Percentiles rank a stretch among this genome's conserved stretches.
These are phyloP conservation scores for Nitzschia sp. DNA, from an alignment of 108 stramenopile genomes.

Conservation along the genomic window DNA sequence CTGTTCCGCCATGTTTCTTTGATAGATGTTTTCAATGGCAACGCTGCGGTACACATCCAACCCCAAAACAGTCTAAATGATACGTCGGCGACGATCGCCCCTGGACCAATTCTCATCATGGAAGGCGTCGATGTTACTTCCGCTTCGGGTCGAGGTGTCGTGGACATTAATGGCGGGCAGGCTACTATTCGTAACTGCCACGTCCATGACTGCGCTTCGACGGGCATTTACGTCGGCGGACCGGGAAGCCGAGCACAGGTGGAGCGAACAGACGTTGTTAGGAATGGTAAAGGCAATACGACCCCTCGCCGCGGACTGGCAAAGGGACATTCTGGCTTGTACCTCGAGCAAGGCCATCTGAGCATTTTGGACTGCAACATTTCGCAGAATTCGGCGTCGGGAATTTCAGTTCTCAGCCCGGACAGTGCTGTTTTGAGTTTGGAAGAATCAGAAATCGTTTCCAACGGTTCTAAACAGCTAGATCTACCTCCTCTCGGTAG, in stretches of 20 bases:
- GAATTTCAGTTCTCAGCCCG: conserved; percentile 70
- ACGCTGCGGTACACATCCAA: conserved; percentile 81
- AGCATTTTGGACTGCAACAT: conserved; percentile 69
- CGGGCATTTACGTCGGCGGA: conserved; percentile 83
- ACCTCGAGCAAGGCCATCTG: conserved; percentile 80
- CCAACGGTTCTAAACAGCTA: conserved; percentile 68
- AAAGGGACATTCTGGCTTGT: conserved; percentile 77
- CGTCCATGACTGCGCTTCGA: conserved; percentile 81
- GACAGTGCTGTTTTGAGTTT: conserved; percentile 66
- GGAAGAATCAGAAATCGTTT: conserved; percentile 56
- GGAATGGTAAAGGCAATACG: conserved; percentile 72
- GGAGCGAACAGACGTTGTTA: conserved; percentile 57
- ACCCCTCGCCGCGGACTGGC: conserved; percentile 59
- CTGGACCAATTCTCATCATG: conserved; percentile 48
- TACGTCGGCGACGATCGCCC: conserved; percentile 24
- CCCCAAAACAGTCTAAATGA: conserved; percentile 42
- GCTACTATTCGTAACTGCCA: conserved; percentile 45
- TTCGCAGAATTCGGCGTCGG: conserved; percentile 70
- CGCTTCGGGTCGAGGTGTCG: conserved; percentile 69
- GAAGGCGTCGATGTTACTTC: conserved; percentile 59
- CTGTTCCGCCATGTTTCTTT: too few relatives aligned
- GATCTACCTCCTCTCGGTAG: conserved; percentile 69
- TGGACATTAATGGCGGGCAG: conserved; percentile 73
- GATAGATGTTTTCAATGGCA: conserved; percentile 84
- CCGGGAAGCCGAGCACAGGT: conserved; percentile 51